Conservation (phyloP, 176 grass and related monocot genomes). For the Aegilops speltoides region DNA sequence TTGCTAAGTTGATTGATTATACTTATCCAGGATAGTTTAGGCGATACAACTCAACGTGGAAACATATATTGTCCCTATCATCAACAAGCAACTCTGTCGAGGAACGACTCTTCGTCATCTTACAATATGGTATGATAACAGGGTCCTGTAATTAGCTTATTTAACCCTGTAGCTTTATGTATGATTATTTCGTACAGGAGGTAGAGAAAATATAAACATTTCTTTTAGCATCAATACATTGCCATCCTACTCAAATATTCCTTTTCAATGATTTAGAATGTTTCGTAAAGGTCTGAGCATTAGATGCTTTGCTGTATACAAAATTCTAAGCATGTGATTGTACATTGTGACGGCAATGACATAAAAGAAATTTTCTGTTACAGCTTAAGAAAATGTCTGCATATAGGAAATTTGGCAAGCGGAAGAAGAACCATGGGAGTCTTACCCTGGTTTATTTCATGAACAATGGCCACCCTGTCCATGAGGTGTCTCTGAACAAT, state of each 20-base stretch:
- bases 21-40: conserved; percentile 45
- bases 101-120: conserved; percentile 24
- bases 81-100: conserved; percentile 15
- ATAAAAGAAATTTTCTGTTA: background rate
- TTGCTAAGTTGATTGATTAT: background rate
- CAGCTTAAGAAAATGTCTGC: background rate
- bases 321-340: background rate
- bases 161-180: background rate
- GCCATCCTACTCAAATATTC: background rate
- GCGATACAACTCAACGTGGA: conserved; percentile 34
- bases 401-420: background rate
- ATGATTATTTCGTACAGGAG: conserved; percentile 31
- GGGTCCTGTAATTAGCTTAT: background rate
- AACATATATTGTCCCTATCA: conserved; percentile 27
- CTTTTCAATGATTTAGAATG: background rate
- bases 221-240: background rate
- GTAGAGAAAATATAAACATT: background rate
- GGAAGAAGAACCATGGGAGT: background rate
- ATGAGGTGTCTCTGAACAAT: background rate
- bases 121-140: conserved; percentile 30
- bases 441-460: background rate
- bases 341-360: background rate
- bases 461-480: background rate
- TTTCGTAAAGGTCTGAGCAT: background rate
- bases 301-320: background rate